A percentile compares a stretch with the other conserved stretches of the same genome.
Evolutionary conservation across 164 flowering plant genomes (phyloP).

Genomic region (Liquidambar formosana): DNA sequence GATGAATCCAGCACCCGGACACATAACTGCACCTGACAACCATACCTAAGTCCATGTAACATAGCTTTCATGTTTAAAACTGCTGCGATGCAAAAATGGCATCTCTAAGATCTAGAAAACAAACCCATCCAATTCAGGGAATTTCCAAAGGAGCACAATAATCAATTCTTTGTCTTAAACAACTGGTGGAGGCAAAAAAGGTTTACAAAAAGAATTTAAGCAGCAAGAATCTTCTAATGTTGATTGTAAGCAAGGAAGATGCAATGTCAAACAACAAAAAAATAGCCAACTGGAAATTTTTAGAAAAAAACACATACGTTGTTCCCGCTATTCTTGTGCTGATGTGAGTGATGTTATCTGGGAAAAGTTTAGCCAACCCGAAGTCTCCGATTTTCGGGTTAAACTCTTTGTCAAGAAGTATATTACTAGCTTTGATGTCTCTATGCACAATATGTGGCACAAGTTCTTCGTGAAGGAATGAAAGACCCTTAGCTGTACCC

Average conservation of each 20-base stretch:
- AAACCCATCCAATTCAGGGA: too few species aligned
- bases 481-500: conserved; percentile 61
- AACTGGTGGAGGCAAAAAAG: not conserved
- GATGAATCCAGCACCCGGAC: too few species aligned
- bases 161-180: not conserved
- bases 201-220: not conserved
- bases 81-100: too few species aligned
- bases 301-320: conserved; percentile 58
- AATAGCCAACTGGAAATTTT: conserved; percentile 1
- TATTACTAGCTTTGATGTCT: conserved; percentile 89
- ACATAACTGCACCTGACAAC: too few species aligned
- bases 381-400: conserved; percentile 91
- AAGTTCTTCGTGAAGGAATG: conserved; percentile 85
- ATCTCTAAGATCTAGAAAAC: too few species aligned
- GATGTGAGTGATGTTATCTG: conserved; percentile 89
- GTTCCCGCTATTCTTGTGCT: conserved; percentile 94
- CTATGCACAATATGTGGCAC: conserved; percentile 87
- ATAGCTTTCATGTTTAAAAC: too few species aligned
- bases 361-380: conserved; percentile 94
- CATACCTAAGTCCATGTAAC: too few species aligned
- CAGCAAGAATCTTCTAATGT: not conserved
- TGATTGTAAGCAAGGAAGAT: not conserved
- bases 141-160: not conserved
- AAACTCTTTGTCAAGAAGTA: conserved; percentile 74
- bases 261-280: conserved; percentile 3